A percentile compares a stretch with the other conserved stretches of the same genome.
Conservation (phyloP, 306 rosid genomes). For the Castanospermum australe region DNA sequence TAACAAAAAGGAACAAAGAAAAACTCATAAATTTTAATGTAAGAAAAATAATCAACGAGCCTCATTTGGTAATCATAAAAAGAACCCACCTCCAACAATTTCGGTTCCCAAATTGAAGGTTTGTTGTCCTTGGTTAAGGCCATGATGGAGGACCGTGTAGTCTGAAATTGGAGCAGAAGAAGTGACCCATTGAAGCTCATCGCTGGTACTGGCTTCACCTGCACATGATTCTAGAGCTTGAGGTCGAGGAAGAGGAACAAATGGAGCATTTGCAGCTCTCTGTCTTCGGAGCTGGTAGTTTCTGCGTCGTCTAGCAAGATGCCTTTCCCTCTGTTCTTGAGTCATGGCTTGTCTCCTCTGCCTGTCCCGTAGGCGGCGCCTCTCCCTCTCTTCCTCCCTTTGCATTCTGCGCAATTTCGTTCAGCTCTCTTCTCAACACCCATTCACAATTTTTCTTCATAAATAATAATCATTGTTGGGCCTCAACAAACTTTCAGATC, state of each 20-base stretch:
- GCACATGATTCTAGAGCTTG: not conserved
- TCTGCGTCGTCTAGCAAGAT: conserved; percentile 81
- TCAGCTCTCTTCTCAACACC: conserved; percentile 30
- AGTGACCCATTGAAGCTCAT: not conserved
- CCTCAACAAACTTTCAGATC: not conserved
- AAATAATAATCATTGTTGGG: not conserved
- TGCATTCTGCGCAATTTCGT: conserved; percentile 43
- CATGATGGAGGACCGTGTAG: not conserved
- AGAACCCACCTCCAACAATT: conserved; percentile 24
- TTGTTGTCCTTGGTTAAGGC: conserved; percentile 14
- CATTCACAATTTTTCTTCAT: no score
- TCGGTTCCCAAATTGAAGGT: not conserved
- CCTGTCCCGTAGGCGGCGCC: conserved; percentile 73
- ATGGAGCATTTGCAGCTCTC: conserved; percentile 40
- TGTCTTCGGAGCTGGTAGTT: conserved; percentile 75
- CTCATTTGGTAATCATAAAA: not conserved
- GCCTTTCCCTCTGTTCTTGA: conserved; percentile 77
- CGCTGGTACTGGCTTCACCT: not conserved
- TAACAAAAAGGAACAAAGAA: not conserved
- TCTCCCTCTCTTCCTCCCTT: conserved; percentile 73
- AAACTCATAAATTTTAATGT: not conserved
- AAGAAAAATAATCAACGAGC: not conserved
- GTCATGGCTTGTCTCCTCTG: conserved; percentile 84
- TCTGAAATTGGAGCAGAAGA: not conserved
- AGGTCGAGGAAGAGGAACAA: not conserved